phyloP scores from a whole-genome alignment of 2,329 filamentous ascomycete genomes.

The Xylariaceae sp. region DNA sequence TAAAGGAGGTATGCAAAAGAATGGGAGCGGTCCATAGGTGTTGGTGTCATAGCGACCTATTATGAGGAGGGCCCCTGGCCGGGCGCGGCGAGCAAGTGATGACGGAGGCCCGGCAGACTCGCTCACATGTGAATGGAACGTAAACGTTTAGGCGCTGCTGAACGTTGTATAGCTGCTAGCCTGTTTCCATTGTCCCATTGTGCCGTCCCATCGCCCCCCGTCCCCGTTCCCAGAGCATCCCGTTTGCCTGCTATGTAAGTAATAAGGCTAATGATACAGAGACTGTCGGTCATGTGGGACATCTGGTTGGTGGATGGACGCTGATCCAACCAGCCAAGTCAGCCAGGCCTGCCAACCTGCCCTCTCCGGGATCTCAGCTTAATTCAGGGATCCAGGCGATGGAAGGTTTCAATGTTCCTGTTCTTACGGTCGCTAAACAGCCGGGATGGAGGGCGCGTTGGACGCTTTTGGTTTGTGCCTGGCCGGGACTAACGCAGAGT shows the following conservation, averaged over 20 bases:
- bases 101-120: conserved; percentile 21
- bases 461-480: conserved; percentile 15
- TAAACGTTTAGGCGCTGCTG: conserved; percentile 33
- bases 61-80: conserved; percentile 28
- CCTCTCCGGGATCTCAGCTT: conserved; percentile 29
- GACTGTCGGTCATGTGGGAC: conserved; percentile 26
- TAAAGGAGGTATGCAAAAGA: conserved; percentile 9
- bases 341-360: conserved; percentile 18
- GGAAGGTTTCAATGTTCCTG: conserved; percentile 10
- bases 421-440: conserved; percentile 19
- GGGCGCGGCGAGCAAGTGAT: conserved; percentile 16
- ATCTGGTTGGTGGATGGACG: conserved; percentile 27
- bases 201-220: too few species aligned
- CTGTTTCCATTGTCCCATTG: conserved; percentile 9
- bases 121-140: conserved; percentile 32
- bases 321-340: conserved; percentile 22
- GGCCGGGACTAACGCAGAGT: conserved; percentile 24
- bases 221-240: too few species aligned
- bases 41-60: conserved; percentile 20
- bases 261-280: conserved; percentile 16
- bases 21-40: conserved; percentile 13
- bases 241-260: conserved; percentile 11
- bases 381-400: conserved; percentile 23
- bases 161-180: conserved; percentile 31
- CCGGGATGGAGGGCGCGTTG: conserved; percentile 5